Base-by-base conservation (phyloP, 1,139 yeast genomes). In the Candida labiduridarum region DNA sequence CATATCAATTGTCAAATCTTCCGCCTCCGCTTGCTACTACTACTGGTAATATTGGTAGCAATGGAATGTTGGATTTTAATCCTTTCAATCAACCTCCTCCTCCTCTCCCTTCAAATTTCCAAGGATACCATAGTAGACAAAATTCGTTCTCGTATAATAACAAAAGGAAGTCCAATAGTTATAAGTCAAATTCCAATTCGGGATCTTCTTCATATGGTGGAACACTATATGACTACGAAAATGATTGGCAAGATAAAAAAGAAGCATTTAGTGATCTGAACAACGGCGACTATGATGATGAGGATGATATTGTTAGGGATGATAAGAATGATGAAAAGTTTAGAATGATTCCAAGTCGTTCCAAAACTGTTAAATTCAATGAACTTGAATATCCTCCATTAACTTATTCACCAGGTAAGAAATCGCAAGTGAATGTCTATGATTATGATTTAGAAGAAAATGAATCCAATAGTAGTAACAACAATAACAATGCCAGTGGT, bases 331-430 rank as follows among this genome's bases (percentile, higher is more conserved):
- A 34, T 8, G 36, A 34, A 34, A 34, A 34, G 11, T 2, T 3
- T 25, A 25, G 7, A 31, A 31, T 31, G 36, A 34, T 15, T 1
- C 15, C 15, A 1, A 10, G 30, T 7, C 22, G 41, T 5, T 2
- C 30, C 1, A 72, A 71, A 49, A 61, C 72, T 0, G 78, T 72
- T 10, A 68, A 72, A 2, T 72, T 72, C 50, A 53, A 56, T 25
- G 76, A 70, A 52, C 70, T 76, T 14, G 77, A 73, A 50, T 69
- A 56, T 51, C 76, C 76, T 1, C 65, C 67, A 16, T 62, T 52
- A 39, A 64, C 68, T 14, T 71, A 69, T 55, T 60, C 63, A 45
- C 72, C 73, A 5, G 58, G 63, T 8, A 65, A 64, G 46, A 66
- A 62, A 44, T 65, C 63, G 50, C 54, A 67, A 33, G 55, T 57